A percentile compares a stretch with the other conserved stretches of the same genome.
phyloP scores from a whole-genome alignment of 768 basidiomycete species.

The Cyclocybe aegerita region DNA sequence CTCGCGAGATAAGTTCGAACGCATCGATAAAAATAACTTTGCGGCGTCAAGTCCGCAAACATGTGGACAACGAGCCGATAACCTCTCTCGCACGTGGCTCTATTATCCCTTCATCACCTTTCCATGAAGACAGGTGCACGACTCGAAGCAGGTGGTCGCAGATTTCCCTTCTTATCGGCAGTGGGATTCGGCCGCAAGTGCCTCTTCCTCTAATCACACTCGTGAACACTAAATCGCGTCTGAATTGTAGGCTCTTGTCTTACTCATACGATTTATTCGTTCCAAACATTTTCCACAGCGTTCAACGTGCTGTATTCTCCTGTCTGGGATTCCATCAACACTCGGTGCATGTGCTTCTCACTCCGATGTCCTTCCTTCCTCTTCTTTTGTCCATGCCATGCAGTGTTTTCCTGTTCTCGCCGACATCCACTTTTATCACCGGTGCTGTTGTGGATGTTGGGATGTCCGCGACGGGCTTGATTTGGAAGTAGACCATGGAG shows the following conservation, averaged over 20 bases:
- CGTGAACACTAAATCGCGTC: constrained; percentile 1
- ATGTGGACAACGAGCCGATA: constrained; percentile 1
- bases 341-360: too few species aligned
- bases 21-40: not conserved
- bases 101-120: constrained; percentile 2
- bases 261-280: not conserved
- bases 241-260: not conserved
- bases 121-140: not conserved
- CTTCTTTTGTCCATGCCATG: too few species aligned
- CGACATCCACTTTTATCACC: too few species aligned
- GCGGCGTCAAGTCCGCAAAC: not conserved
- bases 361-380: too few species aligned
- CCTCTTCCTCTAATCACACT: not conserved
- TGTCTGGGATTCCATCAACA: too few species aligned
- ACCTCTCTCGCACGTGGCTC: not conserved
- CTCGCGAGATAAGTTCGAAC: not conserved
- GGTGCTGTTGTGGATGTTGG: too few species aligned
- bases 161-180: constrained; percentile 7
- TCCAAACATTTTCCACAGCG: not conserved
- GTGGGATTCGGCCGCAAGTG: not conserved
- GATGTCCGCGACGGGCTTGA: too few species aligned
- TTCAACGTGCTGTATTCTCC: too few species aligned
- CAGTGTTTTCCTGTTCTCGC: too few species aligned
- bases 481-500: too few species aligned
- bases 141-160: too few species aligned